Evolutionary conservation across 345 rosid species (phyloP).

Genomic region (Brassica juncea): DNA sequence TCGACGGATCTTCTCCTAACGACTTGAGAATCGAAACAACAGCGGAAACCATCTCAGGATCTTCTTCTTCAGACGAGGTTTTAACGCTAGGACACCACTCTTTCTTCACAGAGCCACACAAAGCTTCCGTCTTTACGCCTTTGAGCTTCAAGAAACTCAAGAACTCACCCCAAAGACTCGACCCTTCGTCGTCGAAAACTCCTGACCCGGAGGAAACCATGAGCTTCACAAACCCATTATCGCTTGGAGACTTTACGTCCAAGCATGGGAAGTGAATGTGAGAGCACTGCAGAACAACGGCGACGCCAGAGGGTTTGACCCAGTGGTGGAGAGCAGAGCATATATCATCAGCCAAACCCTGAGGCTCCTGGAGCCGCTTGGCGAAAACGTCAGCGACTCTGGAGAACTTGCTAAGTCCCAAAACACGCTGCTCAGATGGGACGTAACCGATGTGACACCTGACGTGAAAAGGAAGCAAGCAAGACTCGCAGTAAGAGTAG

Average conservation of each 20-base stretch:
- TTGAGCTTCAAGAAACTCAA: constrained; percentile 59
- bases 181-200: constrained; percentile 60
- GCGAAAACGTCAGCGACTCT: constrained; percentile 87
- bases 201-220: constrained; percentile 73
- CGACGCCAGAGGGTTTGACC: constrained; percentile 85
- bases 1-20: constrained; percentile 87
- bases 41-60: constrained; percentile 64
- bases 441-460: constrained; percentile 89
- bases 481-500: constrained; percentile 87
- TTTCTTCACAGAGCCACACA: constrained; percentile 21
- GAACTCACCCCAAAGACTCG: constrained; percentile 72
- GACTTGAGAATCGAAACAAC: constrained; percentile 67
- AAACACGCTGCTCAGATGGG: constrained; percentile 72
- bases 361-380: constrained; percentile 85
- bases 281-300: constrained; percentile 75
- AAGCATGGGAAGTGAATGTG: constrained; percentile 76
- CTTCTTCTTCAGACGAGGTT: constrained; percentile 40
- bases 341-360: constrained; percentile 71
- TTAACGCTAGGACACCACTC: constrained; percentile 74
- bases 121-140: constrained; percentile 50
- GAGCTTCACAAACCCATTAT: constrained; percentile 57
- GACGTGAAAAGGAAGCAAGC: constrained; percentile 90
- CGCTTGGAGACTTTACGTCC: constrained; percentile 49
- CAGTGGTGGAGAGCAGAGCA: constrained; percentile 77
- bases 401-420: constrained; percentile 93